phyloP scores from a whole-genome alignment of 2,329 filamentous ascomycete species.

The Orbilia oligospora region DNA sequence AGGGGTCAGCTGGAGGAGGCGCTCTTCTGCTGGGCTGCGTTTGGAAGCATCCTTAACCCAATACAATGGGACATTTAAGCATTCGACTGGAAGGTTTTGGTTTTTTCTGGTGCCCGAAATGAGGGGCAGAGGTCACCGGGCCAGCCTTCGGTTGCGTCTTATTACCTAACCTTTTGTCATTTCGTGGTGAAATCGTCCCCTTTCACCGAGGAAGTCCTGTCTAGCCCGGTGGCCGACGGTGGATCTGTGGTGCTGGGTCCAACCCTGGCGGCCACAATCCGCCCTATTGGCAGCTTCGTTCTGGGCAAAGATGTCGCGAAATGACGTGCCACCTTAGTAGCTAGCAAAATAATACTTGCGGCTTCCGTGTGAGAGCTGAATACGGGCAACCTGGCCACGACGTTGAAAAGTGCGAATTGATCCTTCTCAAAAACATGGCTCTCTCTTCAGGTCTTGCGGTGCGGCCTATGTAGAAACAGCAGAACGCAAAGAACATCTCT shows the following conservation, averaged over 20 bases:
- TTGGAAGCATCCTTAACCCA: slow-evolving; percentile 50
- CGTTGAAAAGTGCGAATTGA: slow-evolving; percentile 23
- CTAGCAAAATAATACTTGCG: not conserved
- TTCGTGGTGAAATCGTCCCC: slow-evolving; percentile 57
- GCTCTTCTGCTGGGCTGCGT: slow-evolving; percentile 47
- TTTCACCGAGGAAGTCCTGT: slow-evolving; percentile 17
- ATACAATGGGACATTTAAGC: slow-evolving; percentile 15
- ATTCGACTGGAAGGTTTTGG: slow-evolving; percentile 3
- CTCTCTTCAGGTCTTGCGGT: not conserved
- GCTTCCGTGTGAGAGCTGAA: not conserved
- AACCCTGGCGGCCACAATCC: slow-evolving; percentile 42
- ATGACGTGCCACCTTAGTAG: slow-evolving; percentile 55
- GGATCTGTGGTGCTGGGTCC: slow-evolving; percentile 35
- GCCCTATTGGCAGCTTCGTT: slow-evolving; percentile 11
- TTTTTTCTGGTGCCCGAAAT: slow-evolving; percentile 46
- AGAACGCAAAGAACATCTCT: not conserved
- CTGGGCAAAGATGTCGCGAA: slow-evolving; percentile 38
- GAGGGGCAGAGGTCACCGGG: slow-evolving; percentile 52
- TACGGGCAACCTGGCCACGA: slow-evolving; percentile 5
- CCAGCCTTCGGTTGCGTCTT: slow-evolving; percentile 44
- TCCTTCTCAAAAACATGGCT: not conserved
- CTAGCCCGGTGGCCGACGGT: not conserved
- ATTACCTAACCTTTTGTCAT: slow-evolving; percentile 60
- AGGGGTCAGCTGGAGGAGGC: slow-evolving; percentile 59
- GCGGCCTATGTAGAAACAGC: not conserved